Conservation (phyloP, 176 grass and related monocot species). For the Aegilops speltoides region DNA sequence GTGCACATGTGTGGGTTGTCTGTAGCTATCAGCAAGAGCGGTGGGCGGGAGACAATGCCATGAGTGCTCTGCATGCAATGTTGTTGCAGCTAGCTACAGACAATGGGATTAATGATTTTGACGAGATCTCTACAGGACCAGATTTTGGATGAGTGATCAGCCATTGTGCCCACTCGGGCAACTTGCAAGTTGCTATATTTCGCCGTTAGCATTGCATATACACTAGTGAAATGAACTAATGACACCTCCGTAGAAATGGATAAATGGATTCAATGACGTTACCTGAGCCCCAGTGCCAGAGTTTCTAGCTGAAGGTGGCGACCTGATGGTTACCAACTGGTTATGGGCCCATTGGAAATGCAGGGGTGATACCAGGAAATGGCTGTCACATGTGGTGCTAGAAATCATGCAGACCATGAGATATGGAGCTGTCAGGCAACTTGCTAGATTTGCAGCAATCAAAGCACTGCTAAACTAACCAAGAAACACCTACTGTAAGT, state of each 20-base stretch:
- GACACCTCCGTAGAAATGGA: neutral
- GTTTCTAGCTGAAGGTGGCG: neutral
- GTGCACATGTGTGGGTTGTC: neutral
- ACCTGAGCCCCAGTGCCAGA: neutral
- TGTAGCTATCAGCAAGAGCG: neutral
- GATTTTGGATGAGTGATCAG: neutral
- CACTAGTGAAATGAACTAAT: too few species aligned
- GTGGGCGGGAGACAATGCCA: constrained; percentile 38
- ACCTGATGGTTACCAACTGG: neutral
- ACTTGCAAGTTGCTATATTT: neutral
- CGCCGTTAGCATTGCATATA: neutral
- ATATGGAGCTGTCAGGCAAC: neutral
- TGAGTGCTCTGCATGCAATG: constrained; percentile 25
- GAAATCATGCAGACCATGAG: constrained; percentile 20
- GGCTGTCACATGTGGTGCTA: constrained; percentile 6
- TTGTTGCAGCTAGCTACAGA: neutral
- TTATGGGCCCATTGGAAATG: neutral
- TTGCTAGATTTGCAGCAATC: neutral
- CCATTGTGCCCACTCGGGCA: neutral
- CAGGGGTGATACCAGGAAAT: neutral
- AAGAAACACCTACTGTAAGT: constrained; percentile 2
- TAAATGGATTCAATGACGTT: neutral
- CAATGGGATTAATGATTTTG: neutral
- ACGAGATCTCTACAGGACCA: neutral
- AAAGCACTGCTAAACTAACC: constrained; percentile 5